Base-by-base conservation (phyloP, 1,284 basidiomycete species). In the Trichosporon ovoides region DNA sequence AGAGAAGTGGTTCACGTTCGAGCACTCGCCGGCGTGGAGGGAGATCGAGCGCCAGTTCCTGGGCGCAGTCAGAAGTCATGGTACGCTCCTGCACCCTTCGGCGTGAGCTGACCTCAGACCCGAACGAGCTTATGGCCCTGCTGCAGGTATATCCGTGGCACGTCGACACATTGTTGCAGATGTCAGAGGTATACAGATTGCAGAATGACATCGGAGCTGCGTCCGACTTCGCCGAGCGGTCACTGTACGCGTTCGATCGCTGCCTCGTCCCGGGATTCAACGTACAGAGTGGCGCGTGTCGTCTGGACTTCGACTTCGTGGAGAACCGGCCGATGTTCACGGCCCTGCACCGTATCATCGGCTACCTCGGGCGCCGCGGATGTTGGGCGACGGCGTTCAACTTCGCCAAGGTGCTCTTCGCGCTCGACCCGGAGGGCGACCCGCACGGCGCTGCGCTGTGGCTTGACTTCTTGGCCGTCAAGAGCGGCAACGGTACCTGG, bases 311-410 rank as follows among this genome's bases (percentile, higher is more conserved):
- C 72, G 85, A 89, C 67, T 57, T 68, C 28, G 76, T 77, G 7
- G 75, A 77, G 65, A 77, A 76, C 59, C 66, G 76, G 52, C 74
- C 76, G 9, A 67, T 77, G 69, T 77, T 77, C 63, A 71, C 72
- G 2, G 89, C 87, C 0, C 63, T 92, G 1, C 88, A 90, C 68
- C 81, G 89, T 53, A 86, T 89, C 69, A 82, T 89, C 11, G 82
- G 83, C 85, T 89, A 93, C 69, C 79, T 94, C 6, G 86, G 88
- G 56, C 84, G 90, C 18, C 81, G 93, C 24, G 93, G 93, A 1
- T 89, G 89, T 64, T 84, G 87, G 59, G 83, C 89, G 10, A 92
- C 93, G 0, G 85, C 91, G 0, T 93, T 94, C 73, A 91, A 94
- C 74, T 92, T 91, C 69, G 85, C 88, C 2, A 84, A 87, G 37